Conservation (phyloP, 192 early-diverging fungal species). For the Helicostylum pulchrum region DNA sequence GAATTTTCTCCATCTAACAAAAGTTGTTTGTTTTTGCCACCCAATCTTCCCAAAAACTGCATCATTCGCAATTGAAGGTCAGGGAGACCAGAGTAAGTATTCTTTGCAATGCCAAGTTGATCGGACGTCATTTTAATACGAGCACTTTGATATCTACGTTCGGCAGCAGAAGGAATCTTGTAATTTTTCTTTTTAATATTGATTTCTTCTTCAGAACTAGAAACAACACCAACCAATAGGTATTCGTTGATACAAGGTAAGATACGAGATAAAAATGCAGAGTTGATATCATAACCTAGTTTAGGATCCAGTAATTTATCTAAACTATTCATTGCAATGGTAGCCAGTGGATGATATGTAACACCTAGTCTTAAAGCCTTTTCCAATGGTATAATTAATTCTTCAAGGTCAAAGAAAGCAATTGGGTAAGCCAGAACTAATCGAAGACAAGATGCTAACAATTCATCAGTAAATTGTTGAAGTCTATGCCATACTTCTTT, state of each 20-base stretch:
- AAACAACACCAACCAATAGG: slow-evolving; percentile 48
- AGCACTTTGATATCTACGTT: background rate
- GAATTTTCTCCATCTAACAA: background rate
- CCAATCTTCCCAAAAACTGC: slow-evolving; percentile 61
- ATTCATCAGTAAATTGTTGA: slow-evolving; percentile 71
- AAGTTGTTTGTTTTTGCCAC: slow-evolving; percentile 52
- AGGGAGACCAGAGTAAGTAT: background rate
- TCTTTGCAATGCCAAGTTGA: slow-evolving; percentile 10
- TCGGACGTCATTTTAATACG: background rate
- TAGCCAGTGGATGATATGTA: slow-evolving; percentile 58
- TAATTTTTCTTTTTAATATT: slow-evolving; percentile 1
- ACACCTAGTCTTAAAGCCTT: slow-evolving; percentile 65
- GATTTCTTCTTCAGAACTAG: slow-evolving; percentile 5
- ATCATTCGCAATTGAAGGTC: slow-evolving; percentile 61
- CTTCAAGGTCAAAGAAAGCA: slow-evolving; percentile 49
- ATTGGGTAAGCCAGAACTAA: slow-evolving; percentile 59
- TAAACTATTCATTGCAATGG: slow-evolving; percentile 57
- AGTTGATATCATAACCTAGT: slow-evolving; percentile 7
- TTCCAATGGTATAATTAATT: slow-evolving; percentile 57
- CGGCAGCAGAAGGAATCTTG: background rate
- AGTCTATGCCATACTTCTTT: slow-evolving; percentile 57
- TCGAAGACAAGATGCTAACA: slow-evolving; percentile 63
- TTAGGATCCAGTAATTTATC: slow-evolving; percentile 48
- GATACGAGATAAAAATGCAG: slow-evolving; percentile 32
- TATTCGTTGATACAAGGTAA: slow-evolving; percentile 68